Conservation (phyloP, 306 rosid species). For the Fragaria iinumae region DNA sequence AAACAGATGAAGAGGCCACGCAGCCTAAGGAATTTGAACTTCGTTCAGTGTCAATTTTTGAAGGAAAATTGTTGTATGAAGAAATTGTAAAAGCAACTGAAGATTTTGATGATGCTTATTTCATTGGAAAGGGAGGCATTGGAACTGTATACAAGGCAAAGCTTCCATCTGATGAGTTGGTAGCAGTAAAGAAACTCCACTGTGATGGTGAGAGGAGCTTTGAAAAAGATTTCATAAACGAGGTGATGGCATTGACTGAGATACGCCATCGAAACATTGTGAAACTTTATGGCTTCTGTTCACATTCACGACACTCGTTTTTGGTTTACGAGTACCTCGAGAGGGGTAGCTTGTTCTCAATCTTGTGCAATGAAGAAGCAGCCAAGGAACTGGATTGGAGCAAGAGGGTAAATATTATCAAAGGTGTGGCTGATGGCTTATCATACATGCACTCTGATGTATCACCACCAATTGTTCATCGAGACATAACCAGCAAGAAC, state of each 20-base stretch:
- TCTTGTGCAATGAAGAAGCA: constrained; percentile 16
- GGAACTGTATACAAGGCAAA: constrained; percentile 40
- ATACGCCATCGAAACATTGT: constrained; percentile 29
- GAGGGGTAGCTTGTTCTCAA: constrained; percentile 35
- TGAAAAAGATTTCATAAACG: constrained; percentile 24
- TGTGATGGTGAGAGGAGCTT: neutral
- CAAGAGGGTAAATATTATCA: constrained; percentile 27
- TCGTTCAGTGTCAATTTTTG: constrained; percentile 20
- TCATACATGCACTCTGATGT: constrained; percentile 33
- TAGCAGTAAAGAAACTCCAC: constrained; percentile 41
- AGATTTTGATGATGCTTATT: constrained; percentile 25
- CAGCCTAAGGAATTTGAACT: constrained; percentile 7
- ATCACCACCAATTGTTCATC: constrained; percentile 31
- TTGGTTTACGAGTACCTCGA: constrained; percentile 35
- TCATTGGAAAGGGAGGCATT: constrained; percentile 36
- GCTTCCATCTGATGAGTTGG: constrained; percentile 24
- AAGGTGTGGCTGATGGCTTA: constrained; percentile 36
- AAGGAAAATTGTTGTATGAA: constrained; percentile 29
- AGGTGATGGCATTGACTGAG: constrained; percentile 24
- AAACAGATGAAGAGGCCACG: neutral
- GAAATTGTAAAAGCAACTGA: constrained; percentile 39
- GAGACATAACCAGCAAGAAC: constrained; percentile 44
- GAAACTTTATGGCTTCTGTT: constrained; percentile 35
- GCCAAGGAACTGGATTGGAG: constrained; percentile 34
- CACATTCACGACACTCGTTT: constrained; percentile 25